These are phyloP conservation scores for Alternaria atra DNA, from an alignment of 2,329 filamentous ascomycete genomes.

Conservation along the genomic window DNA sequence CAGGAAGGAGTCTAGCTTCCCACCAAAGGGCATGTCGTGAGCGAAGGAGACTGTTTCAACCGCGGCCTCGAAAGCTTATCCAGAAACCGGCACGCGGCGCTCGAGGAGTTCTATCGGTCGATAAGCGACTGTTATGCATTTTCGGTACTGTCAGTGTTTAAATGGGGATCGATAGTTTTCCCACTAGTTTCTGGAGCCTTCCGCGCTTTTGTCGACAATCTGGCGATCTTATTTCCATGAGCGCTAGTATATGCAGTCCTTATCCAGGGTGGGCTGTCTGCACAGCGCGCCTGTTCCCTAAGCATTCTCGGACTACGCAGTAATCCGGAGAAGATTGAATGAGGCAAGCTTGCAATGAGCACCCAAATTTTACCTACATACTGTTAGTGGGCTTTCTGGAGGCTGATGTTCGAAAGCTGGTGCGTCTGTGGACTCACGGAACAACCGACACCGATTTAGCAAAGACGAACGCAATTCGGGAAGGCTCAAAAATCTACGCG, in stretches of 20 bases:
- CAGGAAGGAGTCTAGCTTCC: slow-evolving; percentile 77
- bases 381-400: neutral
- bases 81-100: neutral
- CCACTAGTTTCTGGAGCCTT: neutral
- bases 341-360: neutral
- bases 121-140: neutral
- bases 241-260: neutral
- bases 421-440: neutral
- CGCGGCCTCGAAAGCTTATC: neutral
- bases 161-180: neutral
- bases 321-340: neutral
- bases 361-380: neutral
- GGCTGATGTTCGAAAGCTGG: neutral
- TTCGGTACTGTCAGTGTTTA: neutral
- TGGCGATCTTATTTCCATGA: neutral
- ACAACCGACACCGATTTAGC: neutral
- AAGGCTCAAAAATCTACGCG: neutral
- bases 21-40: slow-evolving; percentile 64
- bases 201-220: neutral
- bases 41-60: neutral
- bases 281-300: neutral
- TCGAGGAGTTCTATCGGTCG: neutral
- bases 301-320: neutral
- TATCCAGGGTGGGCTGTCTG: neutral
- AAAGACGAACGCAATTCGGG: neutral